phyloP scores from a whole-genome alignment of 306 rosid genomes.

The Malus orientalis region DNA sequence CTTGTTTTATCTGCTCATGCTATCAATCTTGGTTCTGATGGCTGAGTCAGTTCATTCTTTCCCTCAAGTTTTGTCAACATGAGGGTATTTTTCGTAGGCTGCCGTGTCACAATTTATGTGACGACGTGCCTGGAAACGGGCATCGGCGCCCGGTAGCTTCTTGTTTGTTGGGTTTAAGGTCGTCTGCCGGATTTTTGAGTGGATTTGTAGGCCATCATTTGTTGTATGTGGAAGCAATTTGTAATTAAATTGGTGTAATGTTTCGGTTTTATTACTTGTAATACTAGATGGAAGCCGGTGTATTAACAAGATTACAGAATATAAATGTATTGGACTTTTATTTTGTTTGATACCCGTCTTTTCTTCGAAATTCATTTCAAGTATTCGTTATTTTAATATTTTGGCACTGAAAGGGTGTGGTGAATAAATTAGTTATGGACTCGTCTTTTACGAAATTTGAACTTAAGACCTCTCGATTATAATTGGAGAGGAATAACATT shows the following conservation, averaged over 20 bases:
- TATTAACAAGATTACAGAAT: constrained; percentile 8
- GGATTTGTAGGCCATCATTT: constrained; percentile 47
- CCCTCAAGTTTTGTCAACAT: constrained; percentile 63
- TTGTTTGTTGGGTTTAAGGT: constrained; percentile 34
- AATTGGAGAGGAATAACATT: no score
- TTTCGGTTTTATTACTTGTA: constrained; percentile 1
- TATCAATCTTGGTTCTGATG: constrained; percentile 58
- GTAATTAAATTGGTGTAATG: constrained; percentile 33
- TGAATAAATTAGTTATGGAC: no score
- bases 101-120: constrained; percentile 52
- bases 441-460: no score
- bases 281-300: constrained; percentile 5
- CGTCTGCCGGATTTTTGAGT: constrained; percentile 31
- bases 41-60: constrained; percentile 51
- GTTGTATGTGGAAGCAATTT: constrained; percentile 27
- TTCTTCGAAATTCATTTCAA: not conserved
- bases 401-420: no score
- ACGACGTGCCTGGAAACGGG: constrained; percentile 37
- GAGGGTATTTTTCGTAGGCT: constrained; percentile 46
- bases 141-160: constrained; percentile 37
- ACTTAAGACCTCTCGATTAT: no score
- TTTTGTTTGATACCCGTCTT: not conserved
- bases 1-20: constrained; percentile 30
- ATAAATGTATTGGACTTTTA: not conserved
- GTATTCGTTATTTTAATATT: not conserved